These are phyloP conservation scores for Collybiopsis confluens DNA, from an alignment of 768 basidiomycete species.

Conservation along the genomic window DNA sequence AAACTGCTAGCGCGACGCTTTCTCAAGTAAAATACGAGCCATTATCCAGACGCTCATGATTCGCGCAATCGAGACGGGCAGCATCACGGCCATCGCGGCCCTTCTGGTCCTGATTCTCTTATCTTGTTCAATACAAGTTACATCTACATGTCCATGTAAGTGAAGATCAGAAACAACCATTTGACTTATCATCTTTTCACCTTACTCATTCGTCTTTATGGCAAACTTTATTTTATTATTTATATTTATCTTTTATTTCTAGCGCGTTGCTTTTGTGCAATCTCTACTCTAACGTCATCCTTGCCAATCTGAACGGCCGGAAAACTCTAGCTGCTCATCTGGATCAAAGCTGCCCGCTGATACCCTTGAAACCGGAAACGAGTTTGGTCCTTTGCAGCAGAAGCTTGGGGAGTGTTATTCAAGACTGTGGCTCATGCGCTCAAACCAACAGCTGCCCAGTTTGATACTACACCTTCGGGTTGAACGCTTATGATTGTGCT, in stretches of 20 bases:
- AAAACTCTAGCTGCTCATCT: neutral
- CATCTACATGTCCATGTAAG: constrained; percentile 1
- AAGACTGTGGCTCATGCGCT: no score
- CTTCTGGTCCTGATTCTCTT: constrained; percentile 14
- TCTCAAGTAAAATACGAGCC: constrained; percentile 10
- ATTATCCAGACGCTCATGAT: constrained; percentile 14
- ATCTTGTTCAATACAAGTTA: neutral
- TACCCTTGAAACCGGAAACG: no score
- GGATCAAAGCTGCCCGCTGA: no score
- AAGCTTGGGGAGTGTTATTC: no score
- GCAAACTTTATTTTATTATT: no score
- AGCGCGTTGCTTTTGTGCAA: constrained; percentile 3
- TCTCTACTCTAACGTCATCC: constrained; percentile 2
- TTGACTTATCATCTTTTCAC: no score
- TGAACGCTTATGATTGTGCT: no score
- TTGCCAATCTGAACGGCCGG: neutral
- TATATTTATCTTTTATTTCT: no score
- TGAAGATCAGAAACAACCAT: neutral
- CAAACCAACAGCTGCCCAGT: no score
- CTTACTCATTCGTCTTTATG: no score
- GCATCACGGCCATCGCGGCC: constrained; percentile 17
- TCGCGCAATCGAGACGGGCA: constrained; percentile 14
- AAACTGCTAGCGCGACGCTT: constrained; percentile 5
- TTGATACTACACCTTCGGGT: no score
- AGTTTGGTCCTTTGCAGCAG: no score